Conservation (phyloP, 164 flowering plant species). For the Vitis cinerea region DNA sequence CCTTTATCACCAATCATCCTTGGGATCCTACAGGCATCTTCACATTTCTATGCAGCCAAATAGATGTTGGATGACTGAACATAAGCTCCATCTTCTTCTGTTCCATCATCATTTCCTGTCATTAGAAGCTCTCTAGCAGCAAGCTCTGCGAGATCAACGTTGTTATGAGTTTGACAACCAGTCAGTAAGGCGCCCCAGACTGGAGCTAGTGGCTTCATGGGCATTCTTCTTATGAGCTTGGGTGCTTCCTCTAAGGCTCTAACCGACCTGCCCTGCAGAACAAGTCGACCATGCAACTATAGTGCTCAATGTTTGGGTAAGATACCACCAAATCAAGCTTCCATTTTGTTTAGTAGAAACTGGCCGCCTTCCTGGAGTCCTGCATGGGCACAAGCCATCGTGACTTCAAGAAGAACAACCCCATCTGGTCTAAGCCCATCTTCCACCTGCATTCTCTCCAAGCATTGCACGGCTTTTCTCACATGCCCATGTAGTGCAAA, state of each 20-base stretch:
- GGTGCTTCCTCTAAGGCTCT: conserved; percentile 24
- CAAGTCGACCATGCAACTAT: conserved; percentile 51
- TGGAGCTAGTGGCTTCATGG: conserved; percentile 51
- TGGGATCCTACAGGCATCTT: conserved; percentile 40
- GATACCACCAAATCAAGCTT: conserved; percentile 23
- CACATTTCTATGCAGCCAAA: conserved; percentile 30
- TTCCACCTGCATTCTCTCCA: conserved; percentile 27
- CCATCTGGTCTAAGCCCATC: conserved; percentile 46
- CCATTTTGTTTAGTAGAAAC: conserved; percentile 36
- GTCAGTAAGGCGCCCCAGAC: conserved; percentile 55
- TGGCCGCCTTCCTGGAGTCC: conserved; percentile 37
- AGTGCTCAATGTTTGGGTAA: conserved; percentile 42
- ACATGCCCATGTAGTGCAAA: conserved; percentile 38
- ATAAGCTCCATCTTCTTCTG: conserved; percentile 40
- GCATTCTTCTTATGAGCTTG: conserved; percentile 39
- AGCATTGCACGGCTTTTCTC: conserved; percentile 23
- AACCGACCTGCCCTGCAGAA: conserved; percentile 46
- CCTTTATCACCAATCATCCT: conserved; percentile 41
- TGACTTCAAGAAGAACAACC: conserved; percentile 37
- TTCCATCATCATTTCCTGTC: conserved; percentile 25
- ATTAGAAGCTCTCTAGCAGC: conserved; percentile 35
- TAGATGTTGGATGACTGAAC: conserved; percentile 48
- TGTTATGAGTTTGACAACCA: conserved; percentile 32
- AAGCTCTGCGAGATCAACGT: conserved; percentile 42
- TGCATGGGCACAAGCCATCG: conserved; percentile 44